Evolutionary conservation across 2,329 filamentous ascomycete genomes (phyloP).

Genomic region (Talaromyces sp.): DNA sequence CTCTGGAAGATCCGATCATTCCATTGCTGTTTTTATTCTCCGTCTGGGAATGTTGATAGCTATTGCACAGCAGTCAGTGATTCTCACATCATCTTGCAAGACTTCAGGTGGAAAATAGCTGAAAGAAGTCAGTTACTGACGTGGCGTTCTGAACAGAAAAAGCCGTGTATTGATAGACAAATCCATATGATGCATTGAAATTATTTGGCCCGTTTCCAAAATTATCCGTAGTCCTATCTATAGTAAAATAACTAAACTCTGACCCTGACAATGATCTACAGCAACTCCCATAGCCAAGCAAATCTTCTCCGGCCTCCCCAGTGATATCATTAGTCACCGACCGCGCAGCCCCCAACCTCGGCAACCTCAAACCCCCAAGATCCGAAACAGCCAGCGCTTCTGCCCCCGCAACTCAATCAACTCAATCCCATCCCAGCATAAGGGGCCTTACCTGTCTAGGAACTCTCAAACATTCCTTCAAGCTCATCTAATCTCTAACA

Average conservation of each 20-base stretch:
- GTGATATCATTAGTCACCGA: slow-evolving; percentile 1
- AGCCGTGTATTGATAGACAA: slow-evolving; percentile 17
- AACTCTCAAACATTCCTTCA: background rate
- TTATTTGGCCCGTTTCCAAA: too few relatives aligned
- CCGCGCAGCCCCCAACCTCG: background rate
- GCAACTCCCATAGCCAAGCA: too few relatives aligned
- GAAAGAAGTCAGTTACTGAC: slow-evolving; percentile 2
- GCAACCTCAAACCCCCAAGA: background rate
- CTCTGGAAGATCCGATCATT: background rate
- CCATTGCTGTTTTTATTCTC: background rate
- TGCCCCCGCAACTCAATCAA: background rate
- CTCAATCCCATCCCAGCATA: background rate
- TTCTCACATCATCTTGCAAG: too few relatives aligned
- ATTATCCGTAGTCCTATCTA: too few relatives aligned
- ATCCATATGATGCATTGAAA: background rate
- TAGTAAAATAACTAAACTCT: too few relatives aligned
- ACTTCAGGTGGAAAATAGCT: background rate
- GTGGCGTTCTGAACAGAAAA: slow-evolving; percentile 9
- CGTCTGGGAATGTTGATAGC: background rate
- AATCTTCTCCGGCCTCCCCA: too few relatives aligned
- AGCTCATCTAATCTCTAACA: background rate
- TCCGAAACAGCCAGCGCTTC: background rate
- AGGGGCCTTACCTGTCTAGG: background rate
- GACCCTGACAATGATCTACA: too few relatives aligned
- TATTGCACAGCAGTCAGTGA: slow-evolving; percentile 7